Base-by-base conservation (phyloP, 2,329 filamentous ascomycete species). In the Tolypocladium capitatum region DNA sequence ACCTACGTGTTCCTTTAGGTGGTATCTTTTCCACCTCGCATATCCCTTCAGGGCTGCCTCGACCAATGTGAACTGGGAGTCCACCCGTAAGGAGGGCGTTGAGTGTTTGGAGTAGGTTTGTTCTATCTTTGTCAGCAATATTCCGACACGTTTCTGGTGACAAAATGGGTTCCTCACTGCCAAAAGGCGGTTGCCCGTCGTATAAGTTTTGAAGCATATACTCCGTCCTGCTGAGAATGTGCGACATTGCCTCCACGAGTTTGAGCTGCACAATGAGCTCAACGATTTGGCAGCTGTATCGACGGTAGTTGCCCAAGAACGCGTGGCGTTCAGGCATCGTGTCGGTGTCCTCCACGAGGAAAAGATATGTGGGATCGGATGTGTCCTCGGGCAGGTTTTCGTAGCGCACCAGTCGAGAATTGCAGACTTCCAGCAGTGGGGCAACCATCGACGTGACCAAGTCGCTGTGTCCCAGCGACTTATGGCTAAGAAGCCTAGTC, bases 271-370 rank as follows among this genome's bases (percentile, higher is more conserved):
- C 88, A 52, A 97, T 87, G 16, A 77, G 77, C 65, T 97, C 91
- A 48, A 98, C 88, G 27, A 96, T 78, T 50, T 86, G 83, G 3
- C 83, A 81, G 62, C 89, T 92, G 59, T 95, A 97, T 50, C 92
- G 79, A 35, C 92, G 78, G 63, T 98, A 98, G 60, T 98, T 97
- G 4, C 91, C 89, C 11, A 97, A 75, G 62, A 98, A 98, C 1
- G 89, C 88, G 66, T 98, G 92, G 24, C 89, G 79, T 62, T 98
- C 92, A 0, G 92, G 92, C 20, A 91, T 73, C 0, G 91, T 97
- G 59, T 98, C 92, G 48, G 95, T 94, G 60, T 98, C 92, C 59
- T 97, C 90, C 58, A 89, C 75, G 1, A 98, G 73, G 55, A 95
- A 92, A 11, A 87, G 71, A 49, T 89, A 77, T 0, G 85, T 90